Evolutionary conservation across 75 land plant species (phyloP), one percentile per base, ranked within the genome.

Genomic region (Cupressus sempervirens): DNA sequence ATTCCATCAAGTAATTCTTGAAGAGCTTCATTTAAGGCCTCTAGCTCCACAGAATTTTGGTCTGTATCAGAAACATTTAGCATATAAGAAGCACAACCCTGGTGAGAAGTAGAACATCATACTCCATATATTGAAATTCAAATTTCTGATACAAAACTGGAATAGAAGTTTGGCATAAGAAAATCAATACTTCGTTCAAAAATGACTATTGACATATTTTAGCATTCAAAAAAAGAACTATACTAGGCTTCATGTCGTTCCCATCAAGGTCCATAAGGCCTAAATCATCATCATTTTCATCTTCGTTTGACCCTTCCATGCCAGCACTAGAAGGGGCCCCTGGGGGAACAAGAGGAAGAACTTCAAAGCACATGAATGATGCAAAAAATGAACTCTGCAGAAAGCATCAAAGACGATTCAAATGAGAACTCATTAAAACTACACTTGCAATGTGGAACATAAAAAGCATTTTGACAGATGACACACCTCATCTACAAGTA

Each of bases 291-390:
- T 92, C 93, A 77, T 88, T 82, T 13, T 91, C 90, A 86, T 92
- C 92, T 40, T 85, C 85, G 83, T 90, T 84, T 62, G 88, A 85
- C 40, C 83, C 89, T 82, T 40, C 85, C 84, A 86, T 90, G 75
- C 80, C 83, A 84, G 81, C 87, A 88, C 83, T 88, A 82, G 89
- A 88, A 68, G 68, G 86, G 81, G 81, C 86, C 82, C 95, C 95
- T 29, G 90, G 93, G 52, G 97, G 94, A 87, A 88, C 92, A 73
- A 98, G 91, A 16, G 99, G 92, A 56, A 97, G 92, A 77, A 96
- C 99, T 81, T 98, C 99, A 90, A 96, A 98, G 89, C 99, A 96
- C 99, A 98, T 98, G 80, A 98, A 98, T 67, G 94, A 96, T 80
- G 99, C 99, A 89, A 98, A 98, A 72, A 98, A 98, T 7, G 99